Base-by-base conservation (phyloP, 2,329 filamentous ascomycete species). In the Aspergillus ochraceoroseus region DNA sequence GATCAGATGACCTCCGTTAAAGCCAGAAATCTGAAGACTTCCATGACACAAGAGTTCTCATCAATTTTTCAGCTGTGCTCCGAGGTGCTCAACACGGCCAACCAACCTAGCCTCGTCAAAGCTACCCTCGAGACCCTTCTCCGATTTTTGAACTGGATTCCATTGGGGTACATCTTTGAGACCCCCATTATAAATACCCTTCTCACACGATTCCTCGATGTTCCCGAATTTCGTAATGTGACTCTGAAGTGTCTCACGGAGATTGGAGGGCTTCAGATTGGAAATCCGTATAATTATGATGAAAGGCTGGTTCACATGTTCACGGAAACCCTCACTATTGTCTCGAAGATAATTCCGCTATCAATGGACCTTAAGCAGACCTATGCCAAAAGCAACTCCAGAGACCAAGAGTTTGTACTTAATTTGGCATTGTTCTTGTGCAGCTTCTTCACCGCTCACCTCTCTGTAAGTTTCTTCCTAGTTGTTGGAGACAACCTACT, bases 1-100 rank as follows among this genome's bases (percentile, higher is more conserved):
- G 92, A 98, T 62, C 87, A 95, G 65, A 95, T 98, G 90, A 98
- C 92, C n/a, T 95, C 90, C 25, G 80, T 85, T 44, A 98, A 98
- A 74, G 94, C 89, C 27, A 82, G 89, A 58, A 95, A 94, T 65
- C 75, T 98, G 49, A 98, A 98, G 75, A 90, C 89, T 54, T 95
- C 87, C 52, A 98, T 98, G 92, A 95, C 89, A 67, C 83, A 89
- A 63, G 92, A 98, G 69, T 98, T 98, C 67, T 95, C 94, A 1
- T 87, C 88, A 41, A 98, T 98, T 61, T 98, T 96, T 73, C 87
- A 94, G 68, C 80, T 98, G 22, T 98, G 94, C 71, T 89, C 88
- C 33, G 90, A 98, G 64, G 90, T 98, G 38, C 75, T 98, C 52
- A 87, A 83, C 56, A 92, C 87, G 20, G 92, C 90, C 30, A 87